Conservation (phyloP, 352 stramenopile species). For the Globisporangium emineosum region DNA sequence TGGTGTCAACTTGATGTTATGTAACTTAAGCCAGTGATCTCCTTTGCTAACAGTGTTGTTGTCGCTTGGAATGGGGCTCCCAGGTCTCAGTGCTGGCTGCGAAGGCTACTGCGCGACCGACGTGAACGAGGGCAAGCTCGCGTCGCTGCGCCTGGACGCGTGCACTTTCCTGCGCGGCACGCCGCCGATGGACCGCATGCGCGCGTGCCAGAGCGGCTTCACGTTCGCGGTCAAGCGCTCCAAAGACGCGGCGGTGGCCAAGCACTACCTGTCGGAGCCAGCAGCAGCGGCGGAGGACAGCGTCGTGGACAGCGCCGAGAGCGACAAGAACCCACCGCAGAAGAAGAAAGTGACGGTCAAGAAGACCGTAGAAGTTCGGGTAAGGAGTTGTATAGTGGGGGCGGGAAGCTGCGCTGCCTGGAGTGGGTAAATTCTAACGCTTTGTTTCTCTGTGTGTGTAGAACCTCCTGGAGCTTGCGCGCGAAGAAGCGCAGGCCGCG, state of each 20-base stretch:
- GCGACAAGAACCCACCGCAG: constrained; percentile 6
- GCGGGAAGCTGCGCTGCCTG: background rate
- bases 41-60: background rate
- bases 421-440: background rate
- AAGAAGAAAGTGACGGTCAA: constrained; percentile 36
- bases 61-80: too few relatives aligned
- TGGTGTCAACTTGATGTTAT: too few relatives aligned
- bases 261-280: background rate
- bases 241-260: constrained; percentile 19
- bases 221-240: constrained; percentile 32
- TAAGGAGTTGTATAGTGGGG: background rate
- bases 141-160: constrained; percentile 41
- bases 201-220: constrained; percentile 43
- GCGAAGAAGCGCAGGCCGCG: constrained; percentile 30
- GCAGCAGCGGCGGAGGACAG: background rate
- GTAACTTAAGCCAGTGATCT: too few relatives aligned
- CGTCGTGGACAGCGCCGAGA: background rate
- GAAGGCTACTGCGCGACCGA: constrained; percentile 30
- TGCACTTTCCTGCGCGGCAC: constrained; percentile 37
- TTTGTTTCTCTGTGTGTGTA: constrained; percentile 18
- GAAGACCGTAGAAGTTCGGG: constrained; percentile 26
- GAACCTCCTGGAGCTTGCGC: constrained; percentile 42
- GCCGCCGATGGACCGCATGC: constrained; percentile 35
- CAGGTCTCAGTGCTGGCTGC: constrained; percentile 30
- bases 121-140: constrained; percentile 24